Base-by-base conservation (phyloP, 495 filamentous ascomycete species). In the Hypoxylon perforatum region DNA sequence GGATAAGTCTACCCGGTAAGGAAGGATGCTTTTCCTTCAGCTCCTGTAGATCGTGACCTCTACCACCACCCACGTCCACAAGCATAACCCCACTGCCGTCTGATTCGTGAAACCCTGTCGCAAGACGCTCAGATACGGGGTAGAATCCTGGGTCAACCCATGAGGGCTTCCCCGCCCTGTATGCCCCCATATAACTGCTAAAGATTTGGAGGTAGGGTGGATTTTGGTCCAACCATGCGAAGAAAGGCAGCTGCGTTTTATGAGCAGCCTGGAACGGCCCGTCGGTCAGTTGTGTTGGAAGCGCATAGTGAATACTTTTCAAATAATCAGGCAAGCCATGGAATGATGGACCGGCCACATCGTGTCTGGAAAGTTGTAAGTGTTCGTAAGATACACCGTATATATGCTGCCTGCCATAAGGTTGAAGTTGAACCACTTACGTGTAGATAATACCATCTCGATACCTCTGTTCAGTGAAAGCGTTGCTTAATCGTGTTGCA, bases 91-190 rank as follows among this genome's bases (percentile, higher is more conserved):
- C 3, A 33, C 71, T 23, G 10, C 41, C 5, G 23, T 63, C 62
- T 28, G 25, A 28, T 3, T 28, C 25, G 7, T 7, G 3, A 46
- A 62, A 55, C 1, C 74, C 76, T 10, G 73, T 36, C 14, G 77
- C 35, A 0, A 86, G 76, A 0, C 64, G 72, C 17, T 82, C 77
- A 19, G 66, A 48, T 0, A 85, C 78, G 2, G 84, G 80, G 60
- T 82, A 86, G 68, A 84, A 82, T 7, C 77, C 77, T 0, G 60
- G 44, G 57, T 86, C 82, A 66, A 85, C 79, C 85, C 84, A 87
- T 22, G 75, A 78, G 8, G 83, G 77, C 3, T 80, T 76, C 0
- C 83, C 85, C 1, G 79, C 75, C 36, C 73, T 71, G 67, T 83
- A 86, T 15, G 73, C 84, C 5, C 74, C 73, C 83, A 86, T 86